Conservation (phyloP, 106 monocot genomes). For the Acorus calamus region DNA sequence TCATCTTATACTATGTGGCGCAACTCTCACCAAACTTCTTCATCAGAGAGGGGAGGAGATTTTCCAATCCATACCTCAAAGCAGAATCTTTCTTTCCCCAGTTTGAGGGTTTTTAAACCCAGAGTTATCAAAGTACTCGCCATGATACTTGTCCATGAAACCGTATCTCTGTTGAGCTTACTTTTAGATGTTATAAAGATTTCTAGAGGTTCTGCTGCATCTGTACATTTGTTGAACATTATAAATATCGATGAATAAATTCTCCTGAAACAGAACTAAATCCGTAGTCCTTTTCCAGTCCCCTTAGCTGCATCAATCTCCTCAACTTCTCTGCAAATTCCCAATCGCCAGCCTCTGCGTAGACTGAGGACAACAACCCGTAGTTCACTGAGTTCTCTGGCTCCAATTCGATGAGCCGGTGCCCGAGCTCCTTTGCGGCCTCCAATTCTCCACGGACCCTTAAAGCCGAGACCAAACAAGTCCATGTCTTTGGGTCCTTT, state of each 20-base stretch:
- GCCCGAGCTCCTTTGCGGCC: slow-evolving; percentile 17
- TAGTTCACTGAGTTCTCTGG: slow-evolving; percentile 29
- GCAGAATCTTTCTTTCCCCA: slow-evolving; percentile 41
- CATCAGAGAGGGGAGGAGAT: slow-evolving; percentile 73
- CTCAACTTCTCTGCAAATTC: slow-evolving; percentile 8
- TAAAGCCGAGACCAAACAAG: slow-evolving; percentile 27
- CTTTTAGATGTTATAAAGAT: too few species aligned
- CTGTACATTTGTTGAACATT: too few species aligned
- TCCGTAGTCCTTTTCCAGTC: slow-evolving; percentile 14
- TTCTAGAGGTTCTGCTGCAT: too few species aligned
- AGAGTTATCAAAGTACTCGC: too few species aligned
- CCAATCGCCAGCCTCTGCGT: slow-evolving; percentile 30
- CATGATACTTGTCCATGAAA: too few species aligned
- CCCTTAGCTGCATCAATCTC: slow-evolving; percentile 17
- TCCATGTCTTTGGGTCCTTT: slow-evolving; percentile 13
- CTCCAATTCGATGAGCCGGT: slow-evolving; percentile 22
- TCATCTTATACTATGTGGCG: slow-evolving; percentile 61
- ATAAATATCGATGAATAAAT: too few species aligned
- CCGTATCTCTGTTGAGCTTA: too few species aligned
- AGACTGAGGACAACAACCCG: slow-evolving; percentile 20
- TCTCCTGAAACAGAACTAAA: not conserved
- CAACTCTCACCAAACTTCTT: slow-evolving; percentile 59
- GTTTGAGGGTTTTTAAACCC: slow-evolving; percentile 48
- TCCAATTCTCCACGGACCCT: slow-evolving; percentile 21
- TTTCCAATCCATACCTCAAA: slow-evolving; percentile 74